phyloP scores from a whole-genome alignment of 2,329 filamentous ascomycete genomes.

The Neopestalotiopsis sp. region DNA sequence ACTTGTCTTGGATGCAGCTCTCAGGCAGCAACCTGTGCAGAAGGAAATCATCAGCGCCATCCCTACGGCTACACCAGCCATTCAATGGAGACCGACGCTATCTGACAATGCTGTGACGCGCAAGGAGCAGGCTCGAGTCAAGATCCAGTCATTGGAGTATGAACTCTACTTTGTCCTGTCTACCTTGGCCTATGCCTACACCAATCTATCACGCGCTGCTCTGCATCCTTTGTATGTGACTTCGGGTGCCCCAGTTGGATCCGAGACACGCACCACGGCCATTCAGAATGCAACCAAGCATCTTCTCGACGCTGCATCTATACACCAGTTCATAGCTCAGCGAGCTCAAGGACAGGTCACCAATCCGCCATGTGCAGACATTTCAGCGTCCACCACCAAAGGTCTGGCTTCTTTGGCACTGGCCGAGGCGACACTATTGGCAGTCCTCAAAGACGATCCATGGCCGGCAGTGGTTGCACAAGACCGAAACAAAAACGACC shows the following conservation, averaged over 20 bases:
- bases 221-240: slow-evolving; percentile 76
- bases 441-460: slow-evolving; percentile 92
- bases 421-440: slow-evolving; percentile 87
- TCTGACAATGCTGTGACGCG: slow-evolving; percentile 67
- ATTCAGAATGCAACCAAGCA: slow-evolving; percentile 78
- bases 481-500: slow-evolving; percentile 80
- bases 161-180: slow-evolving; percentile 82
- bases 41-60: slow-evolving; percentile 71
- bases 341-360: slow-evolving; percentile 52
- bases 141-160: slow-evolving; percentile 76
- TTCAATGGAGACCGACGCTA: slow-evolving; percentile 87
- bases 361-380: slow-evolving; percentile 55
- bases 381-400: slow-evolving; percentile 56
- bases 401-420: slow-evolving; percentile 71
- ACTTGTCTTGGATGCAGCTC: slow-evolving; percentile 74
- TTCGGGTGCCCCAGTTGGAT: slow-evolving; percentile 61
- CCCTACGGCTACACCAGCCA: slow-evolving; percentile 62
- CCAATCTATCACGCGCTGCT: slow-evolving; percentile 72
- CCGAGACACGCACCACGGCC: slow-evolving; percentile 71
- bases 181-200: slow-evolving; percentile 76
- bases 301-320: slow-evolving; percentile 77
- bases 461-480: slow-evolving; percentile 85
- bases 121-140: slow-evolving; percentile 69
- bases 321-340: slow-evolving; percentile 74
- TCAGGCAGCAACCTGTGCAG: slow-evolving; percentile 57